A percentile compares a stretch with the other conserved stretches of the same genome.
phyloP scores from a whole-genome alignment of 1,284 basidiomycete genomes.

The Marasmius sp. region DNA sequence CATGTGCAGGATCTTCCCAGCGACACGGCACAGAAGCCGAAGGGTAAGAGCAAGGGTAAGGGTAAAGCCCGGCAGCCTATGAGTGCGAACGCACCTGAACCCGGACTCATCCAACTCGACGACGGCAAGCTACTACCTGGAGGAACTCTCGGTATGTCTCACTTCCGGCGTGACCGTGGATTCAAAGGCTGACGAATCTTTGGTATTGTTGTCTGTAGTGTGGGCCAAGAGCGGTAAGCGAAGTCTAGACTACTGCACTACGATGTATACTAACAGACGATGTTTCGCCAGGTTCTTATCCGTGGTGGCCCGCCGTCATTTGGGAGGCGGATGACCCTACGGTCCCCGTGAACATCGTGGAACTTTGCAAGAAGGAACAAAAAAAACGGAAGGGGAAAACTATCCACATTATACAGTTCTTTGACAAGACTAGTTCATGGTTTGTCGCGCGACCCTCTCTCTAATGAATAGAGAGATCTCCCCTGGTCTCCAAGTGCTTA shows the following conservation, averaged over 20 bases:
- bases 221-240: constrained; percentile 66
- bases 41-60: constrained; percentile 14
- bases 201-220: constrained; percentile 34
- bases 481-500: background rate
- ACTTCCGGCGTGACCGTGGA: background rate
- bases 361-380: constrained; percentile 22
- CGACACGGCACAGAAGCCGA: constrained; percentile 11
- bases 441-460: constrained; percentile 25
- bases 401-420: constrained; percentile 64
- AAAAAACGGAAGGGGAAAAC: constrained; percentile 33
- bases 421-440: constrained; percentile 62
- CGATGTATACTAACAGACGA: background rate
- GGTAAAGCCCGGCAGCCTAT: background rate
- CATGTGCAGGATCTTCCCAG: too few species aligned
- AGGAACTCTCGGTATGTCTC: constrained; percentile 51
- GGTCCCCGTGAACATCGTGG: constrained; percentile 49
- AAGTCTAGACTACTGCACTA: background rate
- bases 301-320: constrained; percentile 69
- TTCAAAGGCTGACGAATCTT: background rate
- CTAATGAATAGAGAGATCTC: background rate
- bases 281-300: constrained; percentile 46
- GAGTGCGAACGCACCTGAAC: background rate
- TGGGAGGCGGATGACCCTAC: constrained; percentile 49
- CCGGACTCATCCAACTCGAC: constrained; percentile 16
- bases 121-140: constrained; percentile 37